These are phyloP conservation scores for Talaromyces albobiverticillius DNA, from an alignment of 2,329 filamentous ascomycete species.

Conservation along the genomic window DNA sequence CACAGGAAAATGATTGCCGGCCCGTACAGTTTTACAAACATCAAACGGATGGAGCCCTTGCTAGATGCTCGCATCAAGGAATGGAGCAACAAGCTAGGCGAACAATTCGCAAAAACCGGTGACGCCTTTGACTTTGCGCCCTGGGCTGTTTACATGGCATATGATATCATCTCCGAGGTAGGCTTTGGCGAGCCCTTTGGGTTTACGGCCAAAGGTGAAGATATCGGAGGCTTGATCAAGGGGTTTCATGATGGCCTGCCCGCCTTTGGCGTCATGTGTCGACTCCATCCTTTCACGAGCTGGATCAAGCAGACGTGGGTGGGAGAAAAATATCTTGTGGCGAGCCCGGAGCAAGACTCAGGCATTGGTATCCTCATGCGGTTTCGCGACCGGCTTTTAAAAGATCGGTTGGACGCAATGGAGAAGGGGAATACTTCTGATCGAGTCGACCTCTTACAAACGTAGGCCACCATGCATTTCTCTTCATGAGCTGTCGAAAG, in stretches of 20 bases:
- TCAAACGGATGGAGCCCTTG: constrained; percentile 59
- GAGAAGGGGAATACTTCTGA: constrained; percentile 43
- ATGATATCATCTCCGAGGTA: constrained; percentile 57
- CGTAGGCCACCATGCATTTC: constrained; percentile 27
- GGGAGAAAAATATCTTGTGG: constrained; percentile 47
- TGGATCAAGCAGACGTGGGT: constrained; percentile 55
- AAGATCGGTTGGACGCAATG: constrained; percentile 48
- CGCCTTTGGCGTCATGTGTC: constrained; percentile 51
- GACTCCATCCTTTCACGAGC: constrained; percentile 54
- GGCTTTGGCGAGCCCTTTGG: constrained; percentile 57
- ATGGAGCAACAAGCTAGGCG: constrained; percentile 52
- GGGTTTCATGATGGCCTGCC: constrained; percentile 54
- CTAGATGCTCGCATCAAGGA: constrained; percentile 50
- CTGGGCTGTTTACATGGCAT: constrained; percentile 54
- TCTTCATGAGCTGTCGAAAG: too few species aligned
- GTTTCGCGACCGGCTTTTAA: constrained; percentile 55
- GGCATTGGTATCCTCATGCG: constrained; percentile 58
- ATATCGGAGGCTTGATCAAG: constrained; percentile 54
- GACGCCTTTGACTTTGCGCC: constrained; percentile 54
- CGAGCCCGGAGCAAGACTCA: constrained; percentile 51
- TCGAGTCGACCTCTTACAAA: constrained; percentile 55
- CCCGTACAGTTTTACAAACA: constrained; percentile 56
- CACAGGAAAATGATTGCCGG: constrained; percentile 55
- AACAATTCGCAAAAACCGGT: constrained; percentile 45
- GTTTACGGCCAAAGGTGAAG: constrained; percentile 52